Percentiles rank a stretch among this genome's conserved stretches.
These are phyloP conservation scores for Vaccinium macrocarpon DNA, from an alignment of 148 eudicot genomes.

Conservation along the genomic window DNA sequence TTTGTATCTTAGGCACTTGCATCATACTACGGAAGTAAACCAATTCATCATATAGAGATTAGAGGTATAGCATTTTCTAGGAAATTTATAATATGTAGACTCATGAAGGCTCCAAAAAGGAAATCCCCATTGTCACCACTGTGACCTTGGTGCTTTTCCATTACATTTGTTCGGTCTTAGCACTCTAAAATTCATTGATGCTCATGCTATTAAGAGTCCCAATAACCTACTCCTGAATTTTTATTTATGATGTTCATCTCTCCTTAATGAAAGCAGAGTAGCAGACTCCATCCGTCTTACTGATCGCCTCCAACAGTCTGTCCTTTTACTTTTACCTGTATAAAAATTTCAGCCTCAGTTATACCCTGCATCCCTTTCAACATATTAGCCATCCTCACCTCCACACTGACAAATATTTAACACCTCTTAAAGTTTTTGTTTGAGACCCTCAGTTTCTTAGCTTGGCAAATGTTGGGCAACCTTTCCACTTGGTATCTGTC, in stretches of 20 bases:
- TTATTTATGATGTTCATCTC: no score
- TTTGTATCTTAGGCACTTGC: neutral
- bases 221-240: neutral
- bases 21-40: neutral
- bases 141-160: neutral
- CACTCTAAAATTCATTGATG: neutral
- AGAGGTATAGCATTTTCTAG: neutral
- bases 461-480: neutral
- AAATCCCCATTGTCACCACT: neutral
- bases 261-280: no score
- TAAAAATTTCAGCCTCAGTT: neutral
- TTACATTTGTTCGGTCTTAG: neutral
- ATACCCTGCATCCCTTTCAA: neutral
- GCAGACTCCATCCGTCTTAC: neutral
- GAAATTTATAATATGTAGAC: neutral
- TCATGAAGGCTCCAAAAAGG: neutral
- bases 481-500: neutral
- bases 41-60: neutral
- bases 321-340: neutral
- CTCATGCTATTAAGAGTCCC: constrained; percentile 7
- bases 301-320: neutral
- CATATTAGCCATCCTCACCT: neutral
- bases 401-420: neutral
- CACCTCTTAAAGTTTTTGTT: neutral
- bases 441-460: neutral